phyloP scores from a whole-genome alignment of 2,329 filamentous ascomycete genomes.

The Magnaporthiopsis rhizophila region DNA sequence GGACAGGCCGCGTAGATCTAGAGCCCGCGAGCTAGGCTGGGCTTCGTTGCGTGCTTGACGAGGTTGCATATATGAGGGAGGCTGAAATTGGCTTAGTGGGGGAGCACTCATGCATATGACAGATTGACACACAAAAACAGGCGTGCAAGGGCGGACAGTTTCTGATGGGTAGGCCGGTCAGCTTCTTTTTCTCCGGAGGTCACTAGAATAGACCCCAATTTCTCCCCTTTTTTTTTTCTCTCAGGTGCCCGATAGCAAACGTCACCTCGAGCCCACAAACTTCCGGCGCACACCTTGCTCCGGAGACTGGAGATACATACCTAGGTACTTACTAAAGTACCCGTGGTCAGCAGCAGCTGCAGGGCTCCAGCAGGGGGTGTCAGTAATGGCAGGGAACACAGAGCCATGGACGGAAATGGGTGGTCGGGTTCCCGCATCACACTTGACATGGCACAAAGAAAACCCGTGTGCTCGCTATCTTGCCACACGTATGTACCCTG shows the following conservation, averaged over 20 bases:
- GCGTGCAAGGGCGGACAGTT: not conserved
- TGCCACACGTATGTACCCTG: not conserved
- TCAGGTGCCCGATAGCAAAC: too few relatives aligned
- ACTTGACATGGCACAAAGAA: not conserved
- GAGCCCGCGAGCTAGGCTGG: too few relatives aligned
- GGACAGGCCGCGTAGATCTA: not conserved
- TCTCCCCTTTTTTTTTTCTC: not conserved
- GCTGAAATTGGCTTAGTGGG: not conserved
- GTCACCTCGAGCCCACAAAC: not conserved
- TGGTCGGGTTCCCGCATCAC: not conserved
- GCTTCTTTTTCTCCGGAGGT: not conserved
- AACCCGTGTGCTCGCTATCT: not conserved
- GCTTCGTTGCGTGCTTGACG: too few relatives aligned
- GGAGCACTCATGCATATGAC: not conserved
- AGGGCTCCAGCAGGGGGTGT: not conserved
- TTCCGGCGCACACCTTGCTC: not conserved
- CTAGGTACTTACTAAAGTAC: not conserved
- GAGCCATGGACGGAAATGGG: not conserved
- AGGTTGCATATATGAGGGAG: not conserved
- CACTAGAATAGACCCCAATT: not conserved
- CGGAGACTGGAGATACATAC: not conserved
- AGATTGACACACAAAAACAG: not conserved
- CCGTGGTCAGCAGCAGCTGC: not conserved
- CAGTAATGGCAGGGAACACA: not conserved
- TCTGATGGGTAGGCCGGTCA: not conserved